These are phyloP conservation scores for Globisporangium ultimum DNA, from an alignment of 352 stramenopile species.

Conservation along the genomic window DNA sequence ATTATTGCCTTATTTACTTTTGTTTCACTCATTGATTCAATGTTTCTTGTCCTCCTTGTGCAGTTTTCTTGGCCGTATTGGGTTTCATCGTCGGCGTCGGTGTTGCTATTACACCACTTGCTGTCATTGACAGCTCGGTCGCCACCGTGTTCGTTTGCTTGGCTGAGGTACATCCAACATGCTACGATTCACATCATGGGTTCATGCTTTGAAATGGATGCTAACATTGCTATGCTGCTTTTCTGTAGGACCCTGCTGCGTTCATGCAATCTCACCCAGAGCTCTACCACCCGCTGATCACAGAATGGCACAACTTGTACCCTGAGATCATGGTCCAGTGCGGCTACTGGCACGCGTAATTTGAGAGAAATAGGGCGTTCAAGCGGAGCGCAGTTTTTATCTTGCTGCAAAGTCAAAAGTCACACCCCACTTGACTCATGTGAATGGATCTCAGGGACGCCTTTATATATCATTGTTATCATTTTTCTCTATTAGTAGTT, in stretches of 20 bases:
- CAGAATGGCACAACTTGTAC: constrained; percentile 88
- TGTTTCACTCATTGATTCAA: no score
- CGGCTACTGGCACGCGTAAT: constrained; percentile 73
- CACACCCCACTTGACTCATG: no score
- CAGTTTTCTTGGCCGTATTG: constrained; percentile 71
- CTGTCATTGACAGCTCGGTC: constrained; percentile 92
- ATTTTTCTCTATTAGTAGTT: no score
- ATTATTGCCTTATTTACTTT: not conserved
- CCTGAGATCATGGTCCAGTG: constrained; percentile 87
- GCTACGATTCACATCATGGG: no score
- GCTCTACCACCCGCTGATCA: constrained; percentile 76
- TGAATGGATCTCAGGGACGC: no score
- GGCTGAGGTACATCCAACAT: constrained; percentile 59
- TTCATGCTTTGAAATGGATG: no score
- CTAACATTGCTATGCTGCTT: not conserved
- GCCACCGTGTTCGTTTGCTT: constrained; percentile 97
- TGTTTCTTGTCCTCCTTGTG: not conserved
- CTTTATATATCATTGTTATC: no score
- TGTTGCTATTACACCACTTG: constrained; percentile 87
- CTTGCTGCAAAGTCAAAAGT: no score
- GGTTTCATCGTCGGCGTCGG: constrained; percentile 88
- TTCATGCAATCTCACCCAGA: constrained; percentile 79
- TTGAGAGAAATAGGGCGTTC: not conserved
- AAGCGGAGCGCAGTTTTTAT: not conserved
- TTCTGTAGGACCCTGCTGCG: constrained; percentile 61